Evolutionary conservation across 345 rosid genomes (phyloP), one percentile per base, ranked within the genome.

Genomic region (Gossypium turneri): DNA sequence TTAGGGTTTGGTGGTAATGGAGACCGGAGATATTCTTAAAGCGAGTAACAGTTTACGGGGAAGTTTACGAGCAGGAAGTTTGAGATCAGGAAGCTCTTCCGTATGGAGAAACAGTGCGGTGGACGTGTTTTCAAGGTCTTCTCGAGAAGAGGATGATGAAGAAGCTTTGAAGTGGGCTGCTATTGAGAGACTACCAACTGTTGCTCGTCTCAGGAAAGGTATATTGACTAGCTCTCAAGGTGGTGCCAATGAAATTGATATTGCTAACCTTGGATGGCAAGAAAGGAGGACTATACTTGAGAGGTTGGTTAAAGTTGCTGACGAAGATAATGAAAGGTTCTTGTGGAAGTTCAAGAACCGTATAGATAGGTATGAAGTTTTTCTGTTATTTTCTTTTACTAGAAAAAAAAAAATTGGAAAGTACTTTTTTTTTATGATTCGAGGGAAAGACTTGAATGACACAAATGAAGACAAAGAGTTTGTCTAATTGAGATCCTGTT

Each of bases 151-250:
- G 72, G 89, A 88, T 16, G 88, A 84, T 15, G 89, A 88, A 48
- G 88, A 84, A 47, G 90, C 90, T 29, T 80, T 83, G 20, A 76
- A 45, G 70, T 88, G 89, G 89, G 89, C 88, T 9, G 92, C 89
- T 2, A 73, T 88, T 3, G 90, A 88, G 83, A 84, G 61, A 74
- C 79, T 88, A 10, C 92, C 92, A 0, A 88, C 92, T 27, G 76
- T 61, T 44, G 79, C 77, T 44, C 81, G 88, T 16, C 61, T 84
- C 10, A 77, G 79, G 76, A 88, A 78, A 77, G 88, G 90, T 7
- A 58, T 88, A 24, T 59, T 81, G 27, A 69, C 56, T 48, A 4
- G 70, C 65, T 43, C 16, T 68, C 75, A 9, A 0, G 48, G 0
- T 17, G 81, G 89, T 22, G 61, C 70, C 2, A 22, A 19, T 10